phyloP scores from a whole-genome alignment of 2,329 filamentous ascomycete species.

The Apiospora phragmitis region DNA sequence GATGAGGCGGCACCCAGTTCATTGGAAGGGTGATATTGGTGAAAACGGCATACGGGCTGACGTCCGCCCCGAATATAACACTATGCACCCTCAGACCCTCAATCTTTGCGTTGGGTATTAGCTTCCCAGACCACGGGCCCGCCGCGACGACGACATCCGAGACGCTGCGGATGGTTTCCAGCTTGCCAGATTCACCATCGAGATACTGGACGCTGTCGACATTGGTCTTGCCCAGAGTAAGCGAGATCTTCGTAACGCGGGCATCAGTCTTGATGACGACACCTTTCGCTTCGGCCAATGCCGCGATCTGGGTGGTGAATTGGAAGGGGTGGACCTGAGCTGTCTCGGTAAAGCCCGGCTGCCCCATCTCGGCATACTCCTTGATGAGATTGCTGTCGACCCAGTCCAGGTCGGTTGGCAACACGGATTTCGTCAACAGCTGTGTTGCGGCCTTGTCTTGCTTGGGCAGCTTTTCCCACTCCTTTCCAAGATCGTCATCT shows the following conservation, averaged over 20 bases:
- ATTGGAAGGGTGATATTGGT: conserved; percentile 77
- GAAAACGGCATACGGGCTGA: conserved; percentile 78
- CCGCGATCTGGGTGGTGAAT: conserved; percentile 84
- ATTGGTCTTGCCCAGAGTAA: conserved; percentile 48
- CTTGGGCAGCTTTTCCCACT: conserved; percentile 64
- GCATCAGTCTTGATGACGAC: conserved; percentile 67
- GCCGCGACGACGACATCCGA: conserved; percentile 58
- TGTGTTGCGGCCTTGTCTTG: conserved; percentile 50
- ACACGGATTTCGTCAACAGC: conserved; percentile 54
- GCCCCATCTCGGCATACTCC: conserved; percentile 80
- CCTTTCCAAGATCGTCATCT: conserved; percentile 36
- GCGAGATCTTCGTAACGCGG: conserved; percentile 63
- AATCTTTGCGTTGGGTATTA: conserved; percentile 60
- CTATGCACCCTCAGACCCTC: conserved; percentile 63
- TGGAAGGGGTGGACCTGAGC: conserved; percentile 92
- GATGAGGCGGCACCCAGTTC: conserved; percentile 58
- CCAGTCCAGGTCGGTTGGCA: conserved; percentile 85
- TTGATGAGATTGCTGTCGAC: conserved; percentile 66
- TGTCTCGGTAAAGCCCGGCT: conserved; percentile 67
- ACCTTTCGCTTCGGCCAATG: conserved; percentile 70
- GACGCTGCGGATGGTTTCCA: conserved; percentile 40
- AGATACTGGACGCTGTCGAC: conserved; percentile 64
- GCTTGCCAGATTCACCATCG: conserved; percentile 44
- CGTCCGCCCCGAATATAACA: conserved; percentile 63
- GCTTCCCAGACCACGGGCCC: conserved; percentile 62